Base-by-base conservation (phyloP, 83 land plant species). In the Picea abies region DNA sequence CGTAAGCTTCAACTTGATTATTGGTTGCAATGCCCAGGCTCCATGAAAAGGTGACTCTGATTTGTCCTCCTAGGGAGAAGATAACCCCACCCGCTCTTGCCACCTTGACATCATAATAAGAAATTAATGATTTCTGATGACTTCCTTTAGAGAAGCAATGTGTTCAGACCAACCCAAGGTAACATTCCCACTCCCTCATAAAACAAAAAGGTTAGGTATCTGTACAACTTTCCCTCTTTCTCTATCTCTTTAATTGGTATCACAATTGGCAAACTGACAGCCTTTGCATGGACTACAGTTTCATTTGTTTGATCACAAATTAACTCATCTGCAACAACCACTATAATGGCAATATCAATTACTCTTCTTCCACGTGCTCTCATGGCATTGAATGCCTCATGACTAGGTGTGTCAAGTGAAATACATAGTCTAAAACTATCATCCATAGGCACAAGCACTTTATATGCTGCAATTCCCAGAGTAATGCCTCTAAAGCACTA, bases 361-460 rank as follows among this genome's bases (percentile, higher is more conserved):
- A 98, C 98, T 81, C 94, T 89, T 56, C 99, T 94, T 71, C 99
- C 99, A 76, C 99, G 94, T 79, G 99, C 99, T 84, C 99, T 92
- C 99, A 98, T 98, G 32, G 99, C 97, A 78, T 97, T 96, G 88
- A 96, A 96, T 80, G 99, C 99, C 97, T 96, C 91, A 91, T 98
- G 99, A 8, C 99, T 97, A 37, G 99, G 99, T 20, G 99, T 98
- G 83, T 98, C 99, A 83, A 98, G 97, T 79, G 96, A 96, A 85
- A 98, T 97, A 87, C 99, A 98, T 29, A 96, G 82, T 47, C 89
- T 96, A 32, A 61, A 78, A 82, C 87, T 87, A 63, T 91, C 99
- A 83, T 92, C 97, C 29, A 96, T 84, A 32, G 92, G 93, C 58
- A 98, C 97, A 52, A 66, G 82, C 56, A 96, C 96, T 83, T 86